Conservation (phyloP, 306 rosid species). For the Sicyos baderoa region DNA sequence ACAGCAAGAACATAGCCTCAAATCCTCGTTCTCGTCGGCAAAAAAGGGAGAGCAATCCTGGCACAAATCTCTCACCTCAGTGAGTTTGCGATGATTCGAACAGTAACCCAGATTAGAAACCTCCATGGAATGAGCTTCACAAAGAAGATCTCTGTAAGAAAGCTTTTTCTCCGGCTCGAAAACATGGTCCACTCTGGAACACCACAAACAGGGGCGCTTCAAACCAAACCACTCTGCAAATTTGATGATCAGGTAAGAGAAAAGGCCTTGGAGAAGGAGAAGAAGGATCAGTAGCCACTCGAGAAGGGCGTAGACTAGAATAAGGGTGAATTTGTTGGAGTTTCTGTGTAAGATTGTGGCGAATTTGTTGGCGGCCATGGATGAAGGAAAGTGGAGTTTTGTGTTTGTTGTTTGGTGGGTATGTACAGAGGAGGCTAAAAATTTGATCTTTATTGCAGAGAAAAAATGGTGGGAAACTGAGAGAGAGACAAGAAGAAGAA, state of each 20-base stretch:
- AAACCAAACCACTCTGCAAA: constrained; percentile 84
- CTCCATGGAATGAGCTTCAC: constrained; percentile 76
- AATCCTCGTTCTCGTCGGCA: constrained; percentile 37
- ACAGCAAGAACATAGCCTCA: constrained; percentile 62
- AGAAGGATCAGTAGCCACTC: constrained; percentile 79
- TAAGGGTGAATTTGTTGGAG: constrained; percentile 74
- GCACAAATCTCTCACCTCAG: constrained; percentile 61
- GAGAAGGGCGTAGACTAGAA: constrained; percentile 67
- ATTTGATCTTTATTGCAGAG: constrained; percentile 12
- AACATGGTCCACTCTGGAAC: constrained; percentile 76
- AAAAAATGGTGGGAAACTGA: background rate
- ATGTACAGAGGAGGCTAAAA: constrained; percentile 41
- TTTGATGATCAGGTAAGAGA: constrained; percentile 66
- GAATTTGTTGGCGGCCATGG: constrained; percentile 90
- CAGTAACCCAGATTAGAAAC: constrained; percentile 67
- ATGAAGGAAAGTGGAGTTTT: constrained; percentile 29
- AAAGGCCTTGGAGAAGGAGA: constrained; percentile 72
- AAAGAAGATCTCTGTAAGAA: constrained; percentile 64
- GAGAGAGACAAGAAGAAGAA: constrained; percentile 19
- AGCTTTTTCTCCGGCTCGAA: constrained; percentile 41
- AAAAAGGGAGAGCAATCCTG: constrained; percentile 70
- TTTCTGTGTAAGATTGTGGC: constrained; percentile 73
- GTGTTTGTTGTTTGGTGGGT: constrained; percentile 20
- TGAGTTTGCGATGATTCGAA: constrained; percentile 52
- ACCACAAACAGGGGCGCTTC: constrained; percentile 76